Percentiles rank a stretch among this genome's conserved stretches.
Conservation (phyloP, 352 stramenopile species). For the Pythium phragmiticola region DNA sequence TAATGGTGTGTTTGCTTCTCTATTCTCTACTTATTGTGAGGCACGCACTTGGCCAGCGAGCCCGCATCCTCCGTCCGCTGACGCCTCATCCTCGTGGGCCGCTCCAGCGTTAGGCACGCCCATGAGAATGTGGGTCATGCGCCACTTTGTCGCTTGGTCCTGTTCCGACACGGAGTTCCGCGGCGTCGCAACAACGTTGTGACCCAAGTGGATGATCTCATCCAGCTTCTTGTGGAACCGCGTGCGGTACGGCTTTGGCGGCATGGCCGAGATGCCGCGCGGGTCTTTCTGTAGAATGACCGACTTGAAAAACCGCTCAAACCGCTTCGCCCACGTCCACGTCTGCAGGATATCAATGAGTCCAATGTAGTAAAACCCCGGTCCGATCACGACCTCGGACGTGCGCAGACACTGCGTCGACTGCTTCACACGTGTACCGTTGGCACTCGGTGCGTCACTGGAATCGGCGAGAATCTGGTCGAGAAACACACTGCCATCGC, state of each 20-base stretch:
- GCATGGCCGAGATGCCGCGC: conserved; percentile 76
- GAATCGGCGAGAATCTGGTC: conserved; percentile 27
- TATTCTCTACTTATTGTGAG: neutral
- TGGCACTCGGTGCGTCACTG: neutral
- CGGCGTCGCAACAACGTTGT: conserved; percentile 31
- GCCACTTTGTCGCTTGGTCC: neutral
- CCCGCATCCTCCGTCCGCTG: neutral
- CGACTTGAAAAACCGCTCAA: conserved; percentile 78
- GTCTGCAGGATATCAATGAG: conserved; percentile 88
- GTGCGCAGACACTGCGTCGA: conserved; percentile 61
- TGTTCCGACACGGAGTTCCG: conserved; percentile 11
- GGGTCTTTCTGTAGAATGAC: conserved; percentile 62
- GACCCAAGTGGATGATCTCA: conserved; percentile 69
- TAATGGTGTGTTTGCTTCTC: too few relatives aligned
- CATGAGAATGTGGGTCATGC: conserved; percentile 9
- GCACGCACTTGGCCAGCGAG: neutral
- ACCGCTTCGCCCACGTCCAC: conserved; percentile 66
- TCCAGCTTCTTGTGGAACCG: conserved; percentile 73
- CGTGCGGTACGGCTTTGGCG: conserved; percentile 58
- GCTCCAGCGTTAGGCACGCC: neutral
- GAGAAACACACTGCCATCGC: conserved; percentile 57
- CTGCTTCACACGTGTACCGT: conserved; percentile 41
- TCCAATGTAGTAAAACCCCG: conserved; percentile 86
- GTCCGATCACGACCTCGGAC: conserved; percentile 75
- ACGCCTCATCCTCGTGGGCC: too few relatives aligned